These are phyloP conservation scores for Primulina eburnea DNA, from an alignment of 257 asterid species.

Conservation along the genomic window DNA sequence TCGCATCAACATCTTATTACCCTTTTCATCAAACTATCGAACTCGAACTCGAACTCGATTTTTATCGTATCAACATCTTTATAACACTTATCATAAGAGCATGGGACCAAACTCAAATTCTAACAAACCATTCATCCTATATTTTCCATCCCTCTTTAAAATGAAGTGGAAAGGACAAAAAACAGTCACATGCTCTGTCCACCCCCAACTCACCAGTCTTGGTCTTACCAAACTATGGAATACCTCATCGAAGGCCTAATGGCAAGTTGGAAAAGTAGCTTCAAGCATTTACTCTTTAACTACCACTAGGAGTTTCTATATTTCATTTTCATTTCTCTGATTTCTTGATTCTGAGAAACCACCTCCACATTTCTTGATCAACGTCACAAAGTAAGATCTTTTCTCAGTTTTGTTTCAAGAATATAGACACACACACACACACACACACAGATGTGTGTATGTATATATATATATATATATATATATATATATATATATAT, in stretches of 20 bases:
- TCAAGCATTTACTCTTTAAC: not conserved
- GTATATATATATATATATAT: no score
- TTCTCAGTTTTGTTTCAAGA: not conserved
- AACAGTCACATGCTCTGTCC: not conserved
- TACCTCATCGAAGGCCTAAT: not conserved
- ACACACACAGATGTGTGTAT: no score
- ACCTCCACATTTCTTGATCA: slow-evolving; percentile 1
- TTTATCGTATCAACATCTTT: no score
- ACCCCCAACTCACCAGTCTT: not conserved
- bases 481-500: no score
- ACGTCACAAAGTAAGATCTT: slow-evolving; percentile 21
- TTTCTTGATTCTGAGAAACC: not conserved
- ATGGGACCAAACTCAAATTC: no score
- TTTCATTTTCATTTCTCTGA: not conserved
- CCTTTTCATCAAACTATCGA: no score
- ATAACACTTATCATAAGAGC: no score
- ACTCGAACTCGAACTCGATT: no score
- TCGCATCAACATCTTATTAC: no score
- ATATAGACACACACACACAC: not conserved
- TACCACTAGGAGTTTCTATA: no score
- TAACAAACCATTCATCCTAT: no score
- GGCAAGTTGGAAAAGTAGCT: not conserved
- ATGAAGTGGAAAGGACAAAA: no score
- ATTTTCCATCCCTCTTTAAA: not conserved
- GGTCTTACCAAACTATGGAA: not conserved